phyloP scores from a whole-genome alignment of 1,139 yeast genomes.

The Candida sp. region DNA sequence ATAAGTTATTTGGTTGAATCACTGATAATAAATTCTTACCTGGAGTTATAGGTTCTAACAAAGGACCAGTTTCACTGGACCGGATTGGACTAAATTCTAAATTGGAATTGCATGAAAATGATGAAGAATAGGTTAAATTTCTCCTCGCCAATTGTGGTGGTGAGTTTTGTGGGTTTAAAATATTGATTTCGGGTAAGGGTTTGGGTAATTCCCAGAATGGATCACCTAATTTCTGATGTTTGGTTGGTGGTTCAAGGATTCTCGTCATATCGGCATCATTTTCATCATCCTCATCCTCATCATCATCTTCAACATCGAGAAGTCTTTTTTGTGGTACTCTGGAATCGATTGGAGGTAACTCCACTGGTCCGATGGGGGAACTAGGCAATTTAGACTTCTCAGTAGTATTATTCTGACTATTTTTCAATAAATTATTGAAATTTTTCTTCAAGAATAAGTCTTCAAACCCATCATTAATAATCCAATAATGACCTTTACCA shows the following conservation, averaged over 20 bases:
- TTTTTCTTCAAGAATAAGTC: constrained; percentile 70
- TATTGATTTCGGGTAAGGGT: constrained; percentile 1
- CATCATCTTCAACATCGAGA: constrained; percentile 10
- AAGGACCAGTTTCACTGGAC: constrained; percentile 58
- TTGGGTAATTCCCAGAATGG: constrained; percentile 2
- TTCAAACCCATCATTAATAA: constrained; percentile 80
- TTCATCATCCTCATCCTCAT: constrained; percentile 13
- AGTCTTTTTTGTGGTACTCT: background rate
- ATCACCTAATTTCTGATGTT: constrained; percentile 11
- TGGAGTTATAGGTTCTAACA: constrained; percentile 56
- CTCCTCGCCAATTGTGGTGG: constrained; percentile 44
- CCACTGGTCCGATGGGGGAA: background rate
- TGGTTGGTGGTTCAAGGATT: constrained; percentile 12
- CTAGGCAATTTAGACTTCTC: background rate
- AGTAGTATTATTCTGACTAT: background rate
- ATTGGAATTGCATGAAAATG: constrained; percentile 65
- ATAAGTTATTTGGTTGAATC: constrained; percentile 7
- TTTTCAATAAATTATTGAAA: background rate
- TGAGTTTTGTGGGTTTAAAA: constrained; percentile 8
- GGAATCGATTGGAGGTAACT: background rate
- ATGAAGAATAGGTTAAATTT: constrained; percentile 47
- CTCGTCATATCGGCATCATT: constrained; percentile 9
- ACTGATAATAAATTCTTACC: constrained; percentile 17
- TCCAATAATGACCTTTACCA: constrained; percentile 98
- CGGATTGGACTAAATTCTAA: constrained; percentile 61